Percentiles rank a stretch among this genome's conserved stretches.
Conservation (phyloP, 805 yeast species). For the Sugiyamaella boreocaroliniensis region DNA sequence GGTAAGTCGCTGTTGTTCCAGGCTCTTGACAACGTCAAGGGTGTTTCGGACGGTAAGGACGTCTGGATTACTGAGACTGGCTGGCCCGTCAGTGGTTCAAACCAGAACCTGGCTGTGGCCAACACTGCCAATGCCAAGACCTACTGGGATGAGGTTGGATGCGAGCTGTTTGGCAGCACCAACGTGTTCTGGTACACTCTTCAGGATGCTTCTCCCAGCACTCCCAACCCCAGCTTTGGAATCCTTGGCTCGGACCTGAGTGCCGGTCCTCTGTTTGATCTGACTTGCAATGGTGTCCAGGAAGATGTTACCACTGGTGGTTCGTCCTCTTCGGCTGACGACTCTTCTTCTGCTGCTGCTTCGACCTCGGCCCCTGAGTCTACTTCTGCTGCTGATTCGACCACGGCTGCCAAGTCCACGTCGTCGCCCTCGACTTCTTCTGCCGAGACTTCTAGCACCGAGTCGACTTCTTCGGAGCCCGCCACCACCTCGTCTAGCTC, state of each 20-base stretch:
- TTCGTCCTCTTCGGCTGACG: too few species aligned
- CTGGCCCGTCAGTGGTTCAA: constrained; percentile 79
- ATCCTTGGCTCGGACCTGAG: constrained; percentile 13
- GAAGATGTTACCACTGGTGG: background rate
- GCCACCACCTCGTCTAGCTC: background rate
- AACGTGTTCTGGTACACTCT: constrained; percentile 21
- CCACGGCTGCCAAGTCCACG: background rate
- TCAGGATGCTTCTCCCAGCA: constrained; percentile 13
- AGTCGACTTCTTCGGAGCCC: background rate
- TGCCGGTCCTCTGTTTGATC: constrained; percentile 14
- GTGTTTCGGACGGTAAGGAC: constrained; percentile 69
- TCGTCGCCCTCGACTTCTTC: background rate
- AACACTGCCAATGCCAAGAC: constrained; percentile 55
- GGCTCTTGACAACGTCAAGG: constrained; percentile 55
- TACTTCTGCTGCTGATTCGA: background rate
- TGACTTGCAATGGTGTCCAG: constrained; percentile 12
- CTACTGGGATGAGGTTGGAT: constrained; percentile 74
- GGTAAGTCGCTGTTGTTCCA: constrained; percentile 86
- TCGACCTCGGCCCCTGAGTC: background rate
- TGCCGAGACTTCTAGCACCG: background rate
- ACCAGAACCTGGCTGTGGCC: constrained; percentile 56
- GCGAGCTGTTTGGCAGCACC: constrained; percentile 37
- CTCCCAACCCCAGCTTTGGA: constrained; percentile 19
- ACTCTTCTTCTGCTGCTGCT: constrained; percentile 6
- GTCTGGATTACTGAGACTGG: constrained; percentile 95